Base-by-base conservation (phyloP, 208 protist genomes). In the Trypanosoma caninum region DNA sequence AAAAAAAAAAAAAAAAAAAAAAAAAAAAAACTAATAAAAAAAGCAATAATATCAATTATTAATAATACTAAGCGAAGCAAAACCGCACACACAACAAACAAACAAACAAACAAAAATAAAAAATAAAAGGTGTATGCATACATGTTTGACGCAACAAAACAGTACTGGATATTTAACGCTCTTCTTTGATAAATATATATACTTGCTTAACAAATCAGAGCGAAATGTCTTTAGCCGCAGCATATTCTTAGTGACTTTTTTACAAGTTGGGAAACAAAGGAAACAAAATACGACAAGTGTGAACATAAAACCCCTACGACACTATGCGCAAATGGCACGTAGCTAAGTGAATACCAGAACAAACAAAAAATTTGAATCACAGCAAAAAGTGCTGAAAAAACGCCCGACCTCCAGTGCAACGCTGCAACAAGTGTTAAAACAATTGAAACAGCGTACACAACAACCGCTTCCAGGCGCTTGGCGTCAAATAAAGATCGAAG, bases 271-370 rank as follows among this genome's bases (percentile, higher is more conserved):
- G 78, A 53, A 23, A 82, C 27, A 31, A 72, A 72, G 2, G 59
- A 40, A 20, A 73, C 9, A 41, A 74, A 40, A 53, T 34, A 3
- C 18, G 58, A 75, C 0, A 50, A 46, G 44, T 76, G 75, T 0
- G 59, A 54, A 8, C 56, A 57, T 10, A 65, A 63, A 10, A 80
- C 34, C 48, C 69, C 67, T 10, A 95, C 44, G 9, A 76, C 76
- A 18, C 86, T 79, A 13, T 87, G 80, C 1, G 86, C 88, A 59
- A 81, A 96, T 10, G 93, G 93, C 11, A 97, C 76, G 53, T 81
- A 97, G 41, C 90, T 95, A 23, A 97, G 65, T 18, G 83, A 68
- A 62, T 96, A 97, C 93, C 93, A 97, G 50, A 91, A 53, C 25
- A 95, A 31, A 37, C 65, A 76, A 16, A 34, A 73, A 6, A 95